phyloP scores from a whole-genome alignment of 495 filamentous ascomycete genomes.

The Paragyromitra xinjiangensis region DNA sequence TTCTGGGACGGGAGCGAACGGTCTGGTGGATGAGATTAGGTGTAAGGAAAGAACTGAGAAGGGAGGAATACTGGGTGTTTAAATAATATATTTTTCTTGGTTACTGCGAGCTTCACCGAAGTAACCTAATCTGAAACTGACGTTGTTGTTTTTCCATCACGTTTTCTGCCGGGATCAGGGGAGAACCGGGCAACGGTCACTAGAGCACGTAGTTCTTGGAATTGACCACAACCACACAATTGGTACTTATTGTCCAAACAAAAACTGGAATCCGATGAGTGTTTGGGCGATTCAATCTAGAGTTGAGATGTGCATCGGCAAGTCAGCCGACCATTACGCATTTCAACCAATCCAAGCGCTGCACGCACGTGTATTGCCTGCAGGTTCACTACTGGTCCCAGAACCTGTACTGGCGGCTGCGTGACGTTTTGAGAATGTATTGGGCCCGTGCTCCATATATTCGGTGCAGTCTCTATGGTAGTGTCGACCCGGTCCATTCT shows the following conservation, averaged over 20 bases:
- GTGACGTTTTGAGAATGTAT: conserved; percentile 7
- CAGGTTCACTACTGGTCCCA: conserved; percentile 18
- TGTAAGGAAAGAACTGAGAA: background rate
- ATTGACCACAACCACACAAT: conserved; percentile 19
- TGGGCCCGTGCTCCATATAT: background rate
- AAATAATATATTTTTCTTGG: conserved; percentile 26
- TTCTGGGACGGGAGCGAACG: background rate
- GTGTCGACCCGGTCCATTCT: background rate
- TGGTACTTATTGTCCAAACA: conserved; percentile 17
- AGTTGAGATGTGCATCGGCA: conserved; percentile 33
- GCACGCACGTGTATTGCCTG: conserved; percentile 31
- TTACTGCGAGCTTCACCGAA: conserved; percentile 2
- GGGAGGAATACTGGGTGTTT: conserved; percentile 17
- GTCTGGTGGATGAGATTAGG: conserved; percentile 1
- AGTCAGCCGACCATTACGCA: conserved; percentile 41
- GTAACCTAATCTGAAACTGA: conserved; percentile 13
- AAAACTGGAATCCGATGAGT: conserved; percentile 13
- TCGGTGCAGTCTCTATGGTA: background rate
- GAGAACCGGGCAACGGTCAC: conserved; percentile 19
- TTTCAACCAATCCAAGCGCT: conserved; percentile 25
- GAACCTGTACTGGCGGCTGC: background rate
- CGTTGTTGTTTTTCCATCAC: conserved; percentile 13
- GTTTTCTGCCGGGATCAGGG: conserved; percentile 7
- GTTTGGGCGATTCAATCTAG: conserved; percentile 17
- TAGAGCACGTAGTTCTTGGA: conserved; percentile 20